Evolutionary conservation across 2,329 filamentous ascomycete genomes (phyloP).

Genomic region (Xylogone sp.): DNA sequence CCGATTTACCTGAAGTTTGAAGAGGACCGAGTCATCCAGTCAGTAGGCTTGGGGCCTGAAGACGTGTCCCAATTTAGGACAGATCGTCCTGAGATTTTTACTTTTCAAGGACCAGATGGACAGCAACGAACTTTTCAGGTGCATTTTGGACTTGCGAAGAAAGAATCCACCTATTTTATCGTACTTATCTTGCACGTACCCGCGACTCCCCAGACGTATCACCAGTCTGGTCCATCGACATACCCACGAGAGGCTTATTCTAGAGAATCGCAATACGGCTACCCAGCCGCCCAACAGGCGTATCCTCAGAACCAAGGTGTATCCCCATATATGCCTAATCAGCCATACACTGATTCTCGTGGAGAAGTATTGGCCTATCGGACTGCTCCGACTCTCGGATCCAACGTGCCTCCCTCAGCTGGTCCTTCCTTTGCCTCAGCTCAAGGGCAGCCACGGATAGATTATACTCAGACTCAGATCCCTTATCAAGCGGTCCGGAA

Average conservation of each 20-base stretch:
- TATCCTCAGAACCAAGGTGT: conserved; percentile 16
- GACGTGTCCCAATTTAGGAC: conserved; percentile 49
- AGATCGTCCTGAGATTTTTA: conserved; percentile 51
- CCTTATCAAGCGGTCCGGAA: conserved; percentile 52
- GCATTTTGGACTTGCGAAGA: conserved; percentile 54
- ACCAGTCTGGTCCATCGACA: conserved; percentile 19
- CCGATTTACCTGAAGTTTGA: conserved; percentile 56
- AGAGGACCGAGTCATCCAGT: conserved; percentile 51
- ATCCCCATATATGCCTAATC: conserved; percentile 17
- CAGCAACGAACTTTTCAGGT: conserved; percentile 46
- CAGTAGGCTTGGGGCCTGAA: conserved; percentile 49
- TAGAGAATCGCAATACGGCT: conserved; percentile 26
- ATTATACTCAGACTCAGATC: conserved; percentile 34
- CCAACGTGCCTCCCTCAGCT: conserved; percentile 27
- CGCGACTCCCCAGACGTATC: conserved; percentile 18
- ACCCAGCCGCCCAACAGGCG: conserved; percentile 20
- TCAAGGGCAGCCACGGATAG: conserved; percentile 32
- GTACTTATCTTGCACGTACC: conserved; percentile 35
- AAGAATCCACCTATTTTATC: conserved; percentile 60
- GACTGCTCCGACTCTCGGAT: conserved; percentile 13
- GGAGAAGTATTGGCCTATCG: conserved; percentile 21
- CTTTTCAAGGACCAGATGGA: conserved; percentile 49
- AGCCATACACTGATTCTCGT: conserved; percentile 18
- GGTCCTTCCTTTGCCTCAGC: conserved; percentile 44
- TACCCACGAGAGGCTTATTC: conserved; percentile 22